Percentiles rank a stretch among this genome's conserved stretches.
Conservation (phyloP, 257 asterid species). For the Thymus mandschuricus region DNA sequence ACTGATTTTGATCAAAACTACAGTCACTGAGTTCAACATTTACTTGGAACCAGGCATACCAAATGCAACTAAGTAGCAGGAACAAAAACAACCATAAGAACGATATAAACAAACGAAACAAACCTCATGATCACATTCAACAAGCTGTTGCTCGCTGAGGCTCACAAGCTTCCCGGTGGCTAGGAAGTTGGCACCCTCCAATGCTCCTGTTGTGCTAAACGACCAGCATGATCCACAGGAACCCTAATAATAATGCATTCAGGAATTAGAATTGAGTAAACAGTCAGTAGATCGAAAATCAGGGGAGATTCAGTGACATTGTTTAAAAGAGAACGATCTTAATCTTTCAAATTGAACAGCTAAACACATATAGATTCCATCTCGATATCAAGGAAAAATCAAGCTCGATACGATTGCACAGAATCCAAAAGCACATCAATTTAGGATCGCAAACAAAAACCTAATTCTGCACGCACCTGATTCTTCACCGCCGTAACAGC, state of each 20-base stretch:
- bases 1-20: not conserved
- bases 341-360: not conserved
- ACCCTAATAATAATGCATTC: slow-evolving; percentile 20
- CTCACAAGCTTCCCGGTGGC: slow-evolving; percentile 26
- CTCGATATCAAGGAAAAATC: not conserved
- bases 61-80: not conserved
- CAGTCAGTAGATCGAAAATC: not conserved
- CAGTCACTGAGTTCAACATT: not conserved
- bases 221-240: slow-evolving; percentile 30
- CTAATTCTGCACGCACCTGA: slow-evolving; percentile 55
- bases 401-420: not conserved
- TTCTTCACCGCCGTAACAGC: slow-evolving; percentile 81
- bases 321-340: not conserved
- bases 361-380: not conserved
- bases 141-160: slow-evolving; percentile 28
- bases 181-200: slow-evolving; percentile 24
- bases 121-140: slow-evolving; percentile 29
- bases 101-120: not conserved
- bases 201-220: slow-evolving; percentile 25
- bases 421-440: slow-evolving; percentile 7
- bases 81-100: not conserved
- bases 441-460: slow-evolving; percentile 1
- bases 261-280: not conserved
- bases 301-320: slow-evolving; percentile 1
- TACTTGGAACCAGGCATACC: not conserved